phyloP scores from a whole-genome alignment of 1,284 basidiomycete genomes.

The Fomitopsis pinicola region DNA sequence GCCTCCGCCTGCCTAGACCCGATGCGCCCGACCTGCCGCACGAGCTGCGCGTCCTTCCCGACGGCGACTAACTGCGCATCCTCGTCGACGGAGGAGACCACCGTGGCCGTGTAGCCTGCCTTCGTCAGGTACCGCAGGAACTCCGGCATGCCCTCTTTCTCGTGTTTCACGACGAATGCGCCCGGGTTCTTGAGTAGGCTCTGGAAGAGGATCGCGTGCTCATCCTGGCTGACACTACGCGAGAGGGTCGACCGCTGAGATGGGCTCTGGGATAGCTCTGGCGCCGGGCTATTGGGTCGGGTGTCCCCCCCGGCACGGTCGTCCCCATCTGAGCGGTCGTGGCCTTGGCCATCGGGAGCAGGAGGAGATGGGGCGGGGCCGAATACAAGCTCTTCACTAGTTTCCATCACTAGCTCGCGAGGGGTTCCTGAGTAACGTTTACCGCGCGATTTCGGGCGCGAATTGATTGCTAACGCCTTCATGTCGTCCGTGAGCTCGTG shows the following conservation, averaged over 20 bases:
- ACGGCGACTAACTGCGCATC: conserved; percentile 4
- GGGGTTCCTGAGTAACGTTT: background rate
- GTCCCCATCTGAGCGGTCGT: background rate
- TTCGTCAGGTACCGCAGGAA: background rate
- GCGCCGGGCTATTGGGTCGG: background rate
- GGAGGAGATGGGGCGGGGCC: background rate
- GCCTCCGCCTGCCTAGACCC: conserved; percentile 2
- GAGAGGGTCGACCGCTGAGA: background rate
- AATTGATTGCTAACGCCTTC: background rate
- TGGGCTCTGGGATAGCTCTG: background rate
- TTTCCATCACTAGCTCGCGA: background rate
- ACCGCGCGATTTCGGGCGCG: background rate
- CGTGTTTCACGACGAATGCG: conserved; percentile 1
- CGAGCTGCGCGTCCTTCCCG: conserved; percentile 4
- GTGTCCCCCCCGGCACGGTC: background rate
- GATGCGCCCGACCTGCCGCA: background rate
- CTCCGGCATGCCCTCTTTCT: background rate
- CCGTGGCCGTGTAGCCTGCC: background rate
- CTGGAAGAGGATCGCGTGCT: conserved; percentile 2
- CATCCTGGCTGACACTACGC: conserved; percentile 4
- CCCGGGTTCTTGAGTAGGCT: background rate
- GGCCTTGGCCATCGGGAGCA: background rate
- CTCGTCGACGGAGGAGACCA: background rate
- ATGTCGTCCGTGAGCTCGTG: background rate
- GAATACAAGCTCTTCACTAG: background rate